Evolutionary conservation across 1,139 yeast species (phyloP).

Genomic region (Geotrichum histeridarum): DNA sequence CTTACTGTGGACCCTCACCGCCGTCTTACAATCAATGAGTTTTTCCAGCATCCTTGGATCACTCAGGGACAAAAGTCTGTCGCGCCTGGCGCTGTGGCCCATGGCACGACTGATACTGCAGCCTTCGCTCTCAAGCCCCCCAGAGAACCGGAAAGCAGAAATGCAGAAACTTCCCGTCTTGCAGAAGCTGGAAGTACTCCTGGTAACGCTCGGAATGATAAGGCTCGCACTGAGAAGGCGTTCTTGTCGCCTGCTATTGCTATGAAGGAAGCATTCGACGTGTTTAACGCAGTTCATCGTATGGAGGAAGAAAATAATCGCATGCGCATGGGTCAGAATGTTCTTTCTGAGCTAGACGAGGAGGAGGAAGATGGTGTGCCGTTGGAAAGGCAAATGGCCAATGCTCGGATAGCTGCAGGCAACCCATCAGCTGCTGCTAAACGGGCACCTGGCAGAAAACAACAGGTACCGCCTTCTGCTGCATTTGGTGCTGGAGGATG

Average conservation of each 20-base stretch:
- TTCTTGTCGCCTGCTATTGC: conserved; percentile 86
- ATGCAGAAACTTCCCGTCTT: not conserved
- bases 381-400: not conserved
- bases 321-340: conserved; percentile 24
- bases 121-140: not conserved
- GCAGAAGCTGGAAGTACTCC: conserved; percentile 24
- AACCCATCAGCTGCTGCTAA: too few species aligned
- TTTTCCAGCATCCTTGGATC: conserved; percentile 85
- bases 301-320: conserved; percentile 73
- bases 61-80: conserved; percentile 31
- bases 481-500: not conserved
- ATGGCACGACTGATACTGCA: not conserved
- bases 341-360: conserved; percentile 17
- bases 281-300: conserved; percentile 90
- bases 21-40: conserved; percentile 73
- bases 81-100: not conserved
- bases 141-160: not conserved
- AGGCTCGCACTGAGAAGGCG: conserved; percentile 19
- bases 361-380: conserved; percentile 14
- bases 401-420: not conserved
- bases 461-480: too few species aligned
- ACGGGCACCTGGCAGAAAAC: too few species aligned
- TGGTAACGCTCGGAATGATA: not conserved
- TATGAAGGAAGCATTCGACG: conserved; percentile 90
- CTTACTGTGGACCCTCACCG: conserved; percentile 76